phyloP scores from a whole-genome alignment of 1,284 basidiomycete genomes.

The Lentinula novae-zelandiae region DNA sequence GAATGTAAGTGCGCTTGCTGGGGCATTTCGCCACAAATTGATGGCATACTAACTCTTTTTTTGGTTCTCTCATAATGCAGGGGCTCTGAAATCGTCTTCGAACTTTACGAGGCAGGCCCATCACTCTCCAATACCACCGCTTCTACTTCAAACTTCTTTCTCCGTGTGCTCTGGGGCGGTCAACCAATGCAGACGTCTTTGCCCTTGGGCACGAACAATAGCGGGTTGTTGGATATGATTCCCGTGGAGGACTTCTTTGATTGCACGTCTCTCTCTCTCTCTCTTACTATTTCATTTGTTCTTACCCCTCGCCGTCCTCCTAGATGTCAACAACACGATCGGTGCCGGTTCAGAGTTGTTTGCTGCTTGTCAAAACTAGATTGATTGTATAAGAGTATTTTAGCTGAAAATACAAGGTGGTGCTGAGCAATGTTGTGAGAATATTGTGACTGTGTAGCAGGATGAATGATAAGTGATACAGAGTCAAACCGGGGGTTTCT shows the following conservation, averaged over 20 bases:
- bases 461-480: no score
- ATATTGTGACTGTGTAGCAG: no score
- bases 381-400: no score
- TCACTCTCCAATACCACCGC: background rate
- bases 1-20: conserved; percentile 30
- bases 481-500: no score
- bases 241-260: conserved; percentile 35
- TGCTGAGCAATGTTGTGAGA: no score
- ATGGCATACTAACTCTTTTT: background rate
- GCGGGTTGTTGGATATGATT: conserved; percentile 34
- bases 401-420: no score
- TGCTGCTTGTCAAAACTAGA: conserved; percentile 22
- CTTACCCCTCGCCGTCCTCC: background rate
- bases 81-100: conserved; percentile 42
- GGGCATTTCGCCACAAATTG: background rate
- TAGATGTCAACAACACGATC: conserved; percentile 37
- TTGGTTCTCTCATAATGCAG: conserved; percentile 15
- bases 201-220: conserved; percentile 29
- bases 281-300: background rate
- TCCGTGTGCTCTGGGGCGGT: conserved; percentile 47
- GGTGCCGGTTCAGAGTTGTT: conserved; percentile 30
- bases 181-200: conserved; percentile 43
- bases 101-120: conserved; percentile 31
- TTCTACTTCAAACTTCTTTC: conserved; percentile 23
- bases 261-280: conserved; percentile 27